Base-by-base conservation (phyloP, 352 stramenopile species). In the Pythium rhizo-oryzae region DNA sequence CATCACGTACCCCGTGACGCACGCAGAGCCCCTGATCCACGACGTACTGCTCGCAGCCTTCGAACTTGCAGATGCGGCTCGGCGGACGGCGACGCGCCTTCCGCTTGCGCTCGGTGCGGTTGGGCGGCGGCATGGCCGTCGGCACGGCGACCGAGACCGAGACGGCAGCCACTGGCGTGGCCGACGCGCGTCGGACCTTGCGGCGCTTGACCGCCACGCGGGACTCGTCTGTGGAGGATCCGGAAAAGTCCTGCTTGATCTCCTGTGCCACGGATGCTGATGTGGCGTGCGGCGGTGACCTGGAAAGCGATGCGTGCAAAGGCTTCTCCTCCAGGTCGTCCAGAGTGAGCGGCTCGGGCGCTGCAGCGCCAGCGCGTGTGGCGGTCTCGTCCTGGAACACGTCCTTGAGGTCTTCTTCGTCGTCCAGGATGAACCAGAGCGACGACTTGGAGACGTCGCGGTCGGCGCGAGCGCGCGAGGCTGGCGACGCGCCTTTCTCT, bases 21-120 rank as follows among this genome's bases (percentile, higher is more conserved):
- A 91, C 80, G 21, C 84, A 93, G 7, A 91, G 78, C n/a, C 84
- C 84, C 60, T 90, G 80, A 47, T 93, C 83, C 50, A 91, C 84
- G 46, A 93, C 83, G 57, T 93, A 93, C 67, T 93, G 80, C 59
- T 90, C 84, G 56, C 84, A 93, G 30, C 75, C 79, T 52, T 91
- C 82, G 47, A 81, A 77, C 61, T 93, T 91, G 65, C 82, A 93
- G 47, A 90, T 84, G 47, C 84, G 82, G 37, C 82, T 90, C 9
- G 82, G 79, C 8, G 81, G 81, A 30, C 81, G 71, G 8, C 76
- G 67, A 4, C 70, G 47, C 9, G 81, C 80, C 18, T 82, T 83
- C 24, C 84, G 82, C 52, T 91, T 83, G 16, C 75, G 73, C 21
- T 90, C 75, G 4, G 66, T 60, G 44, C 72, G 59, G 55, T 75